Base-by-base conservation (phyloP, 225 moss, liverwort and hornwort species). In the Pleurozium schreberi region DNA sequence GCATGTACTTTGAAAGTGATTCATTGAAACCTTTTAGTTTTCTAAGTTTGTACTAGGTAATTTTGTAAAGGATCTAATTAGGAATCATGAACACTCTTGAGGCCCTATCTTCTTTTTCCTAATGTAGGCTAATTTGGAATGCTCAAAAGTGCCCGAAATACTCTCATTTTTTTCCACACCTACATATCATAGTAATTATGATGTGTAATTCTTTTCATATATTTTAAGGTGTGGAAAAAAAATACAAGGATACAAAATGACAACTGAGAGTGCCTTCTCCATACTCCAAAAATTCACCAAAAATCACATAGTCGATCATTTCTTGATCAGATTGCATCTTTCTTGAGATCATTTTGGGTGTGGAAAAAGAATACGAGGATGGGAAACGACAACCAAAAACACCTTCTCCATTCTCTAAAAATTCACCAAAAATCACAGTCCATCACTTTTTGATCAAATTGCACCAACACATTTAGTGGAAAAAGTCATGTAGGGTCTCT, bases 31-130 rank as follows among this genome's bases (percentile, higher is more conserved):
- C 6, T 78, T 55, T 22, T 38, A 53, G 23, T 77, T 38, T 2
- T 38, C 6, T 4, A 36, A 23, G 9, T 53, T 1, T 53, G 1
- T 23, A 77, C 3, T 6, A 15, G 2, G 1, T 25, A 34, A 75
- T 2, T 21, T 50, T 50, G 8, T 5, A 55, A 38, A 38, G 1
- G 2, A 78, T 38, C 0, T n/a, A 0, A 0, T 25, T 16, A n/a
- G 16, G 3, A 6, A 55, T 55, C 1, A 1, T 26, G n/a, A n/a
- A n/a, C n/a, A n/a, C n/a, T n/a, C n/a, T n/a, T n/a, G n/a, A n/a
- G n/a, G n/a, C n/a, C n/a, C n/a, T n/a, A n/a, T n/a, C n/a, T n/a
- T n/a, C n/a, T n/a, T n/a, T 55, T 55, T 55, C 5, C 55, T 55
- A 55, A 17, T 55, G 18, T 55, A 55, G 2, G 55, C 55, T 55